Percentiles rank a stretch among this genome's conserved stretches.
These are phyloP conservation scores for Starmerella ratchasimensis DNA, from an alignment of 805 yeast genomes.

Conservation along the genomic window DNA sequence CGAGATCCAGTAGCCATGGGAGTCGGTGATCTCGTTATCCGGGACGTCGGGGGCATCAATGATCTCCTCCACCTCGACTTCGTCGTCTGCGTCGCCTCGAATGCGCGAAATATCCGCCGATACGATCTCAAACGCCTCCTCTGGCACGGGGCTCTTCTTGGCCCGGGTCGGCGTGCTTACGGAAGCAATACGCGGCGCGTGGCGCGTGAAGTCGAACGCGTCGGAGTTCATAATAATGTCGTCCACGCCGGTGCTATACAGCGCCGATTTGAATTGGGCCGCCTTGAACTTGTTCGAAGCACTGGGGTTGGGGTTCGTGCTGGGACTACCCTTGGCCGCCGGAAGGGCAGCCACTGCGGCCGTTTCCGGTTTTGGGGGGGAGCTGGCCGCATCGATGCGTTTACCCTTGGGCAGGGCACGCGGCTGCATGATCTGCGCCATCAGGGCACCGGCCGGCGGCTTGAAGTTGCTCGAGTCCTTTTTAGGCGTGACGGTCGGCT, in stretches of 20 bases:
- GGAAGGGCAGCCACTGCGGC: not conserved
- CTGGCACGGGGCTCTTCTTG: not conserved
- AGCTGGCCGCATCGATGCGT: not conserved
- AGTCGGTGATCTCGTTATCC: slow-evolving; percentile 38
- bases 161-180: slow-evolving; percentile 7
- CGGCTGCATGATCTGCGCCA: slow-evolving; percentile 15
- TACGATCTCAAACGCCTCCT: not conserved
- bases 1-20: slow-evolving; percentile 74
- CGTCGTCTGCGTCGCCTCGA: not conserved
- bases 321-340: slow-evolving; percentile 1
- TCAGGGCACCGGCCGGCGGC: slow-evolving; percentile 15
- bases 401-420: slow-evolving; percentile 7
- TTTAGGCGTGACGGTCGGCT: slow-evolving; percentile 6
- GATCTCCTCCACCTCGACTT: not conserved
- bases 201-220: slow-evolving; percentile 36
- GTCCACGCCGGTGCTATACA: slow-evolving; percentile 42
- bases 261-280: slow-evolving; percentile 12
- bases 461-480: slow-evolving; percentile 7
- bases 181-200: not conserved
- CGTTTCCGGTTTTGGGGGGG: not conserved
- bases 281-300: not conserved
- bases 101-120: not conserved
- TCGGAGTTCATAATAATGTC: slow-evolving; percentile 57
- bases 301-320: not conserved
- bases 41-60: slow-evolving; percentile 8